Base-by-base conservation (phyloP, 1,284 basidiomycete species). In the Ceratobasidium sp. region DNA sequence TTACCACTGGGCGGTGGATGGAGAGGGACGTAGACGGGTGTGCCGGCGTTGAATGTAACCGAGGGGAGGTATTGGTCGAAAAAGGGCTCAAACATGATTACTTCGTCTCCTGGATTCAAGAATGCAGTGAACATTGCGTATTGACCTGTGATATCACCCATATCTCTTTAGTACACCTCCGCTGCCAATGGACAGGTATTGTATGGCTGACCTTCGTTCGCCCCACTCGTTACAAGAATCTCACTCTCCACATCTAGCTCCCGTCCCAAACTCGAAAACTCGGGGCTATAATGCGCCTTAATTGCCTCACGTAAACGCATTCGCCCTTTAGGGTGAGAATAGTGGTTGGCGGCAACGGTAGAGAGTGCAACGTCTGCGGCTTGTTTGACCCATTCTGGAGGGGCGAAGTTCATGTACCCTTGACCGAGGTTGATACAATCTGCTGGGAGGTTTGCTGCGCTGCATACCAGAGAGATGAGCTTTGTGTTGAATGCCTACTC, bases 71-170 rank as follows among this genome's bases (percentile, higher is more conserved):
- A 99, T 82, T 99, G 98, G 80, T 98, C 96, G 79, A 98, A 98
- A 86, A 95, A 96, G 5, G 95, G 97, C 83, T 99, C 98, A 79
- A 99, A 96, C 86, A 98, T 90, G 81, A 99, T 96, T 74, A 99
- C 98, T 82, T 98, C 97, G 80, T 99, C 98, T 8, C 92, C 95
- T 44, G 88, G 85, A 75, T 97, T 90, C 58, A 96, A 82, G 83
- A 96, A 97, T 0, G 96, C 96, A 23, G 89, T 87, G 78, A 96
- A 91, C 72, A 95, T 92, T 63, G 95, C 90, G 81, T 96, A 98
- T 84, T 95, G 92, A 26, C 95, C 95, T 94, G 6, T n/a, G n/a
- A n/a, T n/a, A n/a, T n/a, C n/a, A n/a, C n/a, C n/a, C 23, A 43
- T 18, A 9, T 13, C 6, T 18, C 58, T n/a, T 52, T 16, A 64